Evolutionary conservation across 257 asterid species (phyloP).

Genomic region (Cordia subcordata): DNA sequence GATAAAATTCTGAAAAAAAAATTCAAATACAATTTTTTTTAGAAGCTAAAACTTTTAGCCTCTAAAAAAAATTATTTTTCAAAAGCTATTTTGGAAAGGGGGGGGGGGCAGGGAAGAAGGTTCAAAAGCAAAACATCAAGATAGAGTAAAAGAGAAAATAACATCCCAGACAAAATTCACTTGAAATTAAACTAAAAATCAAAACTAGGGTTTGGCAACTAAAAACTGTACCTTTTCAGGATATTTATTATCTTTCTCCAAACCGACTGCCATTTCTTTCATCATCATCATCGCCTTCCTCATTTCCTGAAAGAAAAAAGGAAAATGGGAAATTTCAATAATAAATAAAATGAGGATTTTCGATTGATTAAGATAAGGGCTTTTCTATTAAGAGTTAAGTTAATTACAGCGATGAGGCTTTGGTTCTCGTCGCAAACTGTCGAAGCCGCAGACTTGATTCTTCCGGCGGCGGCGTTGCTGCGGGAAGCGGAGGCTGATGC

Average conservation of each 20-base stretch:
- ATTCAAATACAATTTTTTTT: too few relatives aligned
- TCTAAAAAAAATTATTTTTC: neutral
- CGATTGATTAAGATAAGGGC: slow-evolving; percentile 3
- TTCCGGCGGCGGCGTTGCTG: slow-evolving; percentile 38
- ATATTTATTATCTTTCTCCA: slow-evolving; percentile 53
- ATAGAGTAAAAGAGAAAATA: neutral
- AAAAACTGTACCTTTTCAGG: slow-evolving; percentile 43
- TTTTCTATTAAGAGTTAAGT: slow-evolving; percentile 11
- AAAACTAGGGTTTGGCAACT: slow-evolving; percentile 34
- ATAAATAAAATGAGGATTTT: neutral
- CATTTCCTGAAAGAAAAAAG: slow-evolving; percentile 52
- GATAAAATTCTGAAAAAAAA: too few relatives aligned
- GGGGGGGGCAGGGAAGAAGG: too few relatives aligned
- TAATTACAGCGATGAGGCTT: slow-evolving; percentile 48
- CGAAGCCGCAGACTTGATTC: slow-evolving; percentile 50
- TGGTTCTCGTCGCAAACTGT: slow-evolving; percentile 60
- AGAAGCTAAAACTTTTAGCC: too few relatives aligned
- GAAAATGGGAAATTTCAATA: neutral
- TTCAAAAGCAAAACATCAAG: too few relatives aligned
- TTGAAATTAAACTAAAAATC: neutral
- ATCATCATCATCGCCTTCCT: slow-evolving; percentile 52
- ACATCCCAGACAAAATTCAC: neutral
- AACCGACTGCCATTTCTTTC: slow-evolving; percentile 71
- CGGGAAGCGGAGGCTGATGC: slow-evolving; percentile 81
- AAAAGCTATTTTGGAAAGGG: too few relatives aligned